Base-by-base conservation (phyloP, 2,329 filamentous ascomycete species). In the Sphaerulina vaccinii region DNA sequence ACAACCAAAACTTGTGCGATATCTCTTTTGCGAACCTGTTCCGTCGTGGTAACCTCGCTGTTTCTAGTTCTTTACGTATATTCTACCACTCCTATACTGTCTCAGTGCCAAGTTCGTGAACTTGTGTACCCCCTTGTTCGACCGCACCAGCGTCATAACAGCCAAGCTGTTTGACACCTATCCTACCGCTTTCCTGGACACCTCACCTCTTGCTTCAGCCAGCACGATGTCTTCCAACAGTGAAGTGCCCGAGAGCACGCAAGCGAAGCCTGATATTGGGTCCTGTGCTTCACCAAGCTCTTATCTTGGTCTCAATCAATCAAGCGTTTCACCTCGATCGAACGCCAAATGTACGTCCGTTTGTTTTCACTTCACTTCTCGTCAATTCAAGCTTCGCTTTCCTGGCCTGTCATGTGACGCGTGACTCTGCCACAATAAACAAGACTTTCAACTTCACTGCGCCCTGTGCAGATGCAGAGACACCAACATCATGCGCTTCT, bases 271-370 rank as follows among this genome's bases (percentile, higher is more conserved):
- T 21, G 56, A 60, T 10, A 54, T 60, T 9, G 58, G 51, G 9
- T 55, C 60, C 16, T 57, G 56, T 54, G 62, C 59, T 16, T 65
- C 64, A 27, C 65, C 65, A 13, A 62, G 54, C 54, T 63, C 63
- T 15, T 62, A 58, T 51, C 55, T 65, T 16, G 62, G 60, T 23
- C 37, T 64, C 18, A 54, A 47, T 24, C 53, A 58, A 21, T 32
- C 54, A 22, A 37, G 15, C 38, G 46, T 53, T 2, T 65, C 62
- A 40, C 62, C 63, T 2, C 54, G 56, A 27, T 48, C 52, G 18
- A 60, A 55, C 13, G 61, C 61, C 9, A 65, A 64, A 58, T 63
- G 64, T 66, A 64, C 51, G 64, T 63, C 29, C 15, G 36, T 18
- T 22, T 42, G 37, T 39, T 39, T 40, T 43, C 33, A 50, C 48